A percentile compares a stretch with the other conserved stretches of the same genome.
These are phyloP conservation scores for Diplodia corticola DNA, from an alignment of 2,329 filamentous ascomycete species.

Conservation along the genomic window DNA sequence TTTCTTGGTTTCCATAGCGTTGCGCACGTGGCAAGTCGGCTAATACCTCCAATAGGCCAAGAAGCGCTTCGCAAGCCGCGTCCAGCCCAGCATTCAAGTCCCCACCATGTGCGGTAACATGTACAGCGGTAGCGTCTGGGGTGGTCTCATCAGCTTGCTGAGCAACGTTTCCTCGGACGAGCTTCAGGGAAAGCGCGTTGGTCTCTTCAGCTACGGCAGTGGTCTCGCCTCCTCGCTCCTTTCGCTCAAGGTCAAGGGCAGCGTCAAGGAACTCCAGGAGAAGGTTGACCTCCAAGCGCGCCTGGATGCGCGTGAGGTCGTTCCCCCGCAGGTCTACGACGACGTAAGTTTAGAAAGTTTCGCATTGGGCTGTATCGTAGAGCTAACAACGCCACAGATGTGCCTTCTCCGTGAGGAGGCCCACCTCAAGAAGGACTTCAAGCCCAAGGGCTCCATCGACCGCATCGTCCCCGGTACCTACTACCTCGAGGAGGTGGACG, in stretches of 20 bases:
- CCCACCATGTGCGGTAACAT: slow-evolving; percentile 58
- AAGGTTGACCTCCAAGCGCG: slow-evolving; percentile 50
- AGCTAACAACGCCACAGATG: slow-evolving; percentile 44
- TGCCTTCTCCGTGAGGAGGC: slow-evolving; percentile 54
- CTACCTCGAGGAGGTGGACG: slow-evolving; percentile 52
- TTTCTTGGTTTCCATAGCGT: background rate
- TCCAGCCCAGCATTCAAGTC: slow-evolving; percentile 52
- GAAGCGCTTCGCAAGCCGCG: slow-evolving; percentile 52
- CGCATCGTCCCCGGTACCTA: slow-evolving; percentile 51
- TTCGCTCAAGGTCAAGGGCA: slow-evolving; percentile 50
- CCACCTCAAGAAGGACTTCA: slow-evolving; percentile 53
- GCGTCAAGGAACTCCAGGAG: slow-evolving; percentile 48
- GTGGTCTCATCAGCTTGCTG: slow-evolving; percentile 50
- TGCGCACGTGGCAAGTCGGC: background rate
- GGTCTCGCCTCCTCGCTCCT: slow-evolving; percentile 55
- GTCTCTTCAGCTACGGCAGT: slow-evolving; percentile 55
- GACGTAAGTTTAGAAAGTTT: slow-evolving; percentile 33
- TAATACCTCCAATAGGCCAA: slow-evolving; percentile 36
- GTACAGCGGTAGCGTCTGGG: slow-evolving; percentile 56
- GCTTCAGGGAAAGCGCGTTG: slow-evolving; percentile 53
- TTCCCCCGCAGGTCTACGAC: slow-evolving; percentile 52
- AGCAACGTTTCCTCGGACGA: slow-evolving; percentile 48
- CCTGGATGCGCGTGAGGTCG: slow-evolving; percentile 47
- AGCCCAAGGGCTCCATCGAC: slow-evolving; percentile 46
- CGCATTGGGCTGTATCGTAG: background rate